A percentile compares a stretch with the other conserved stretches of the same genome.
These are phyloP conservation scores for Nannochloris sp. DNA, from an alignment of 139 green algal species.

Conservation along the genomic window DNA sequence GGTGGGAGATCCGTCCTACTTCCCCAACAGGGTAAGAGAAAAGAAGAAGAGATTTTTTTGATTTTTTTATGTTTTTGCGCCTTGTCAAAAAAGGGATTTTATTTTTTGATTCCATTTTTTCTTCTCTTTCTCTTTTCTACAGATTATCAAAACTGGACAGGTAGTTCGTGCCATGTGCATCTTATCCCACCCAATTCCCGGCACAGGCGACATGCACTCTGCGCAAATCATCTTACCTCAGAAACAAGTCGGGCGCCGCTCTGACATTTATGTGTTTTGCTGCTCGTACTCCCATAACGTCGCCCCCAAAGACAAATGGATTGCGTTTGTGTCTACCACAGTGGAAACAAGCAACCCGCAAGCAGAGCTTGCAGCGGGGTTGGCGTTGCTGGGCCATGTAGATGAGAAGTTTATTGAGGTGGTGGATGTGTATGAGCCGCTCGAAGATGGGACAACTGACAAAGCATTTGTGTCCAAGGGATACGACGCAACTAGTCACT, in stretches of 20 bases:
- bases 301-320: slow-evolving; percentile 79
- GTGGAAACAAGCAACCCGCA: slow-evolving; percentile 78
- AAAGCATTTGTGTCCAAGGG: slow-evolving; percentile 83
- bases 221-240: slow-evolving; percentile 97
- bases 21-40: slow-evolving; percentile 45
- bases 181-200: slow-evolving; percentile 90
- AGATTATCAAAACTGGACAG: slow-evolving; percentile 38
- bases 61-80: too few species aligned
- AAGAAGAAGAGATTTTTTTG: too few species aligned
- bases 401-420: slow-evolving; percentile 92
- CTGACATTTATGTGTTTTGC: slow-evolving; percentile 99
- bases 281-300: slow-evolving; percentile 92
- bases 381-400: slow-evolving; percentile 85
- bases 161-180: slow-evolving; percentile 94
- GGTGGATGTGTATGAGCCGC: slow-evolving; percentile 70
- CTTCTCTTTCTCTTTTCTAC: slow-evolving; percentile 4
- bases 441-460: slow-evolving; percentile 67
- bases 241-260: slow-evolving; percentile 81
- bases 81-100: too few species aligned
- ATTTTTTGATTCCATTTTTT: neutral
- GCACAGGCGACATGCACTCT: slow-evolving; percentile 75
- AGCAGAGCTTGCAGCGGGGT: slow-evolving; percentile 45
- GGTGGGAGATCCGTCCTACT: slow-evolving; percentile 92
- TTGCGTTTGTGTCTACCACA: slow-evolving; percentile 96
- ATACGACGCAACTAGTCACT: slow-evolving; percentile 97